phyloP scores from a whole-genome alignment of 2,329 filamentous ascomycete species.

The Blastomyces emzantsi region DNA sequence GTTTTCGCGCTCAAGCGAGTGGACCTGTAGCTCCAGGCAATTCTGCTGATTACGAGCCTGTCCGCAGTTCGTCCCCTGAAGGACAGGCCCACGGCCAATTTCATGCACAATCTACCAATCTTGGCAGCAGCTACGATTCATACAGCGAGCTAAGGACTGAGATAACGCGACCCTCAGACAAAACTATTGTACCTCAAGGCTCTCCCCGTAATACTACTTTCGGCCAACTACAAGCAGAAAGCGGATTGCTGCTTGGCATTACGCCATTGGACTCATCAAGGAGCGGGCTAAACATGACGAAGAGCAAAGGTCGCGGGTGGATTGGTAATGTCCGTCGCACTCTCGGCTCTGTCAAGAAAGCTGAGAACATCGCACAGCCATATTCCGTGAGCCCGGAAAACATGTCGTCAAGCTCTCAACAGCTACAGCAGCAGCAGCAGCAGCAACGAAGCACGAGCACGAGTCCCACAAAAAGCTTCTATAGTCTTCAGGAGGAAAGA shows the following conservation, averaged over 20 bases:
- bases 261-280: constrained; percentile 26
- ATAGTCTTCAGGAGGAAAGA: constrained; percentile 12
- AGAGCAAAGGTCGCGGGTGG: constrained; percentile 53
- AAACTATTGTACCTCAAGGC: constrained; percentile 1
- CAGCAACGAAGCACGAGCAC: constrained; percentile 20
- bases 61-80: constrained; percentile 5
- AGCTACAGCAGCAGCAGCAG: background rate
- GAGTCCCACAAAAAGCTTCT: constrained; percentile 20
- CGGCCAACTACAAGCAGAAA: constrained; percentile 43
- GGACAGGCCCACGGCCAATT: background rate
- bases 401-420: background rate
- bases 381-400: constrained; percentile 9
- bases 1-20: constrained; percentile 4
- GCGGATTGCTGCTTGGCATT: constrained; percentile 44
- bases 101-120: background rate
- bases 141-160: constrained; percentile 7
- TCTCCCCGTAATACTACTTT: constrained; percentile 39
- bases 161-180: constrained; percentile 10
- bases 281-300: constrained; percentile 16
- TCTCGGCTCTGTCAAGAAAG: constrained; percentile 38
- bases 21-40: background rate
- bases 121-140: constrained; percentile 12
- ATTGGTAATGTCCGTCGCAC: constrained; percentile 59
- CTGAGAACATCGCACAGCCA: constrained; percentile 10
- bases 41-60: constrained; percentile 2